These are phyloP conservation scores for Digitaria exilis DNA, from an alignment of 202 grass and related monocot genomes.

Conservation along the genomic window DNA sequence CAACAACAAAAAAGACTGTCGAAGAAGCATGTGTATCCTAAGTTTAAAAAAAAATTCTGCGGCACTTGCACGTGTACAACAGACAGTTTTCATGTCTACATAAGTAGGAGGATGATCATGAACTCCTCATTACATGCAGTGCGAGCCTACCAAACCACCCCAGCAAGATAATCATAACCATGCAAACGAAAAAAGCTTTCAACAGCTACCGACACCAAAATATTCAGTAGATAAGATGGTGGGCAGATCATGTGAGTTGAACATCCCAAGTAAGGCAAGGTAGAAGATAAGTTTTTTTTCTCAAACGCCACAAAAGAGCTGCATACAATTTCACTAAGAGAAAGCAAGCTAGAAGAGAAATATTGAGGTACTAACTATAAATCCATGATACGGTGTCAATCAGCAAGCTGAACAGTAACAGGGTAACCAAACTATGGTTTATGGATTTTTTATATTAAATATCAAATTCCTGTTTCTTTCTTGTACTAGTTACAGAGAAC, in stretches of 20 bases:
- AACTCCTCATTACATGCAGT: neutral
- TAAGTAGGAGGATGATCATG: neutral
- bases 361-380: neutral
- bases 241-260: neutral
- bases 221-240: neutral
- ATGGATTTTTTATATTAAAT: neutral
- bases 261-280: neutral
- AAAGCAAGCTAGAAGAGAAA: neutral
- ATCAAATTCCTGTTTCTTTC: neutral
- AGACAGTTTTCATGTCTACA: conserved; percentile 16
- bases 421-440: neutral
- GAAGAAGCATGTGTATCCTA: neutral
- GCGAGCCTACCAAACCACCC: neutral
- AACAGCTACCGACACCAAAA: neutral
- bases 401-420: neutral
- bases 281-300: neutral
- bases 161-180: neutral
- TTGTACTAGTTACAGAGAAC: neutral
- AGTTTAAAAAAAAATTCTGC: too few species aligned
- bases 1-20: conserved; percentile 1
- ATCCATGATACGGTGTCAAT: neutral
- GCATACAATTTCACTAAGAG: too few species aligned
- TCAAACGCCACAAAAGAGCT: too few species aligned
- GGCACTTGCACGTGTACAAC: conserved; percentile 17
- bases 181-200: neutral